Evolutionary conservation across 345 rosid species (phyloP), one percentile per base, ranked within the genome.

Genomic region (Sisymbrium altissimum): DNA sequence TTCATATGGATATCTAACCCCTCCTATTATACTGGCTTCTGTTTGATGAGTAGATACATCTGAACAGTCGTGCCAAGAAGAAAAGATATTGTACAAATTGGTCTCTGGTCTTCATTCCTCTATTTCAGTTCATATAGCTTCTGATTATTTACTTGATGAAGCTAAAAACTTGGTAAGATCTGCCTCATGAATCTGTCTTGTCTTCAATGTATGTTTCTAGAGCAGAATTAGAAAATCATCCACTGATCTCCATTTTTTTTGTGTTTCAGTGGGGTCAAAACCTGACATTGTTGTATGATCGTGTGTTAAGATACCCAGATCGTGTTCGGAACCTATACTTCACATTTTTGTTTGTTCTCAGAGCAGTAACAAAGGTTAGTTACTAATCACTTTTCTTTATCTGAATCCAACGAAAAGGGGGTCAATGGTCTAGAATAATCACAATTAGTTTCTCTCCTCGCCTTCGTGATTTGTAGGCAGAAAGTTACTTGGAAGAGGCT

Each of bases 51-150:
- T 87, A 95, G 98, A 88, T 82, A 79, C 90, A 70, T 86, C 92
- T 54, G 89, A 79, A 74, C 89, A 84, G 59, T 67, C 80, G 21
- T 92, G 98, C 77, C 96, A 86, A 81, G 99, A 92, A 75, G 96
- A 95, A 76, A 90, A 78, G 43, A 84, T 90, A 58, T 73, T 95
- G 69, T 92, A 95, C 87, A 92, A 95, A 81, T 73, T 92, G 84
- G 85, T 95, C 81, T 95, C 99, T 46, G 98, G 99, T 59, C 91
- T 92, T 75, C 99, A 95, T 79, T 92, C 99, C 39, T 95, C 99
- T 64, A 95, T 95, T 64, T 86, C 98, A 5, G 76, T 87, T 75
- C 99, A 92, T 70, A 87, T 92, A 72, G 97, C 96, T 59, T 83
- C 93, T 36, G 97, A 91, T 39, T 94, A 88, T 84, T 83, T 94